Conservation (phyloP, 139 green algal species). For the Auxenochlorella pyrenoidosa region DNA sequence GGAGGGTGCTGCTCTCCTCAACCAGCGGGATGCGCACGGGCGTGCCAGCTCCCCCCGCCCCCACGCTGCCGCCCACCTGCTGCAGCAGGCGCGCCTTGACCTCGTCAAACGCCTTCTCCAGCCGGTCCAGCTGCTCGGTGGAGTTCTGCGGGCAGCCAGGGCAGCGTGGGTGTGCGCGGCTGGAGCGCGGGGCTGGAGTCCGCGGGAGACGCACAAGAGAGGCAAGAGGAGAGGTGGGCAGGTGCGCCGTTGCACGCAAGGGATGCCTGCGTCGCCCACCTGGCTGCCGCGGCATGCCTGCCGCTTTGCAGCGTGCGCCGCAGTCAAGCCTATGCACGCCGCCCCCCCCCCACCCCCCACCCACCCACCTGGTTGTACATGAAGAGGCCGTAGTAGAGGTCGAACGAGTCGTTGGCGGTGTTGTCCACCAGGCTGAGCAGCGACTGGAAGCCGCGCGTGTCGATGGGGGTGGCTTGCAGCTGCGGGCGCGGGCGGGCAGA, state of each 20-base stretch:
- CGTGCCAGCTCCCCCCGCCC: too few species aligned
- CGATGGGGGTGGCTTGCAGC: slow-evolving; percentile 82
- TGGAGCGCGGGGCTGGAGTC: not conserved
- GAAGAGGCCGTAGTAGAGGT: slow-evolving; percentile 99
- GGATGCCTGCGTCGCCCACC: too few species aligned
- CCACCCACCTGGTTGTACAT: slow-evolving; percentile 98
- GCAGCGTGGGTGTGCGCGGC: too few species aligned
- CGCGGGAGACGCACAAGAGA: too few species aligned
- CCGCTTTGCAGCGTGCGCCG: too few species aligned
- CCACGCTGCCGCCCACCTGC: not conserved
- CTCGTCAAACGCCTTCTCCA: slow-evolving; percentile 83
- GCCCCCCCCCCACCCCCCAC: too few species aligned
- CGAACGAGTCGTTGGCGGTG: slow-evolving; percentile 97
- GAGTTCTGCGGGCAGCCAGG: slow-evolving; percentile 60
- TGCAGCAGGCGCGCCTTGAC: slow-evolving; percentile 91
- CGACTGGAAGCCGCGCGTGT: slow-evolving; percentile 96
- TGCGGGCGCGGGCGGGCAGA: not conserved
- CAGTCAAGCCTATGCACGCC: too few species aligned
- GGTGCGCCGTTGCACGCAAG: too few species aligned
- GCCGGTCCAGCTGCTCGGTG: slow-evolving; percentile 78
- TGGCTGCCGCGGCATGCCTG: too few species aligned
- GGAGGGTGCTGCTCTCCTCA: not conserved
- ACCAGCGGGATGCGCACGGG: too few species aligned
- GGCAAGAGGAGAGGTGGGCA: too few species aligned
- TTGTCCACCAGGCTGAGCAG: slow-evolving; percentile 97